Base-by-base conservation (phyloP, 305 asterid genomes). In the Fraxinus baroniana region DNA sequence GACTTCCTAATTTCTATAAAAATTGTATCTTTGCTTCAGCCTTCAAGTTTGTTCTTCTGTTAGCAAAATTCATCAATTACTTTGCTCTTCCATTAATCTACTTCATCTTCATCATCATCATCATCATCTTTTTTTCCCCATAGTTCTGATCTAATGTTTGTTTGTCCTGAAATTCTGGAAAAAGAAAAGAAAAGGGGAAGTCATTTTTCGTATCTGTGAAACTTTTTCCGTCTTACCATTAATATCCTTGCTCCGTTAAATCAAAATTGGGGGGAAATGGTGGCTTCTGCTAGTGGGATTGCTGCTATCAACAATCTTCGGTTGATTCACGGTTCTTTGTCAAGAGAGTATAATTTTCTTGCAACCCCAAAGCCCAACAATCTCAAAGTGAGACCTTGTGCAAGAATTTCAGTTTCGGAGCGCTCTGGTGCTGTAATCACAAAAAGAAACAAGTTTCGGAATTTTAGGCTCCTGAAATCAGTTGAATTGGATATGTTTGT, bases 401-500 rank as follows among this genome's bases (percentile, higher is more conserved):
- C 85, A 4, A 86, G 80, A 80, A 79, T 86, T 80, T 86, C 86
- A 4, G 39, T 72, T 6, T 78, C 80, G 12, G 85, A 80, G 81
- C 82, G 76, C 49, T 81, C 81, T 32, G 72, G 82, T 77, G 79
- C 85, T 64, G 26, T 86, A 3, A 44, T 77, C 68, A 80, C 41
- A 66, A 79, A 52, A 55, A 88, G 86, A 37, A 84, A 76, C 80
- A 83, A 73, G 74, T 0, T 83, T 68, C 80, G 77, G 26, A 86
- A 83, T 62, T 78, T 90, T 5, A 80, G 91, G 77, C 28, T 87
- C 70, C 86, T 85, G 20, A 94, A 85, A 52, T 93, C 99, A 8
- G 93, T 94, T 68, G 93, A 95, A 85, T 79, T 94, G 87, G 97
- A 89, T 60, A 91, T 84, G 77, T 91, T 84, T 44, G 88, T 93